A percentile compares a stretch with the other conserved stretches of the same genome.
phyloP scores from a whole-genome alignment of 495 filamentous ascomycete genomes.

The Aspergillus taichungensis region DNA sequence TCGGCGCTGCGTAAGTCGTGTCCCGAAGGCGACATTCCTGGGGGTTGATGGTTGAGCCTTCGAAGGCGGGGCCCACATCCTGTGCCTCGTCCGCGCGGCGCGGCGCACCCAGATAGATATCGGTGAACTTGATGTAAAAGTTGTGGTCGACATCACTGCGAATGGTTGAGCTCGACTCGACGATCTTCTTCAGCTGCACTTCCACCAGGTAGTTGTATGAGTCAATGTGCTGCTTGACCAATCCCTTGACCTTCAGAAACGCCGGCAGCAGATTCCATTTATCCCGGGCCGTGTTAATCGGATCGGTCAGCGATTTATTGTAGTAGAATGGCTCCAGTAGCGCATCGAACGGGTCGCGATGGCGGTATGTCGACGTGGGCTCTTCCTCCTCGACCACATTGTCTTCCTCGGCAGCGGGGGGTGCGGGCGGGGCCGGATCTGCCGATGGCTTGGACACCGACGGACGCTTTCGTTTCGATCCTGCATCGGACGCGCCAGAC shows the following conservation, averaged over 20 bases:
- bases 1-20: slow-evolving; percentile 88
- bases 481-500: slow-evolving; percentile 3
- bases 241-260: slow-evolving; percentile 92
- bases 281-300: slow-evolving; percentile 85
- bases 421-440: slow-evolving; percentile 6
- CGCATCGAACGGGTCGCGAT: slow-evolving; percentile 61
- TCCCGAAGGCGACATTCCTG: slow-evolving; percentile 95
- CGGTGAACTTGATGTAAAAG: slow-evolving; percentile 82
- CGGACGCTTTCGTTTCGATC: slow-evolving; percentile 13
- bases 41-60: slow-evolving; percentile 55
- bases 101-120: slow-evolving; percentile 76
- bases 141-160: slow-evolving; percentile 79
- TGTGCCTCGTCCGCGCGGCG: slow-evolving; percentile 60
- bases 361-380: slow-evolving; percentile 18
- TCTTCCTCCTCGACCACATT: slow-evolving; percentile 7
- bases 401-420: slow-evolving; percentile 2
- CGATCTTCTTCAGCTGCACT: slow-evolving; percentile 90
- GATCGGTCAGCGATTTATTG: slow-evolving; percentile 84
- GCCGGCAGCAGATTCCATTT: slow-evolving; percentile 96
- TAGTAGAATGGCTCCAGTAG: slow-evolving; percentile 93
- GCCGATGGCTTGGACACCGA: slow-evolving; percentile 11
- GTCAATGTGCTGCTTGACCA: slow-evolving; percentile 97
- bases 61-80: slow-evolving; percentile 45
- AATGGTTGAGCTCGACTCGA: slow-evolving; percentile 76
- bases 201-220: slow-evolving; percentile 97